These are phyloP conservation scores for Stachybotrys chlorohalonatus DNA, from an alignment of 2,329 filamentous ascomycete species.

Conservation along the genomic window DNA sequence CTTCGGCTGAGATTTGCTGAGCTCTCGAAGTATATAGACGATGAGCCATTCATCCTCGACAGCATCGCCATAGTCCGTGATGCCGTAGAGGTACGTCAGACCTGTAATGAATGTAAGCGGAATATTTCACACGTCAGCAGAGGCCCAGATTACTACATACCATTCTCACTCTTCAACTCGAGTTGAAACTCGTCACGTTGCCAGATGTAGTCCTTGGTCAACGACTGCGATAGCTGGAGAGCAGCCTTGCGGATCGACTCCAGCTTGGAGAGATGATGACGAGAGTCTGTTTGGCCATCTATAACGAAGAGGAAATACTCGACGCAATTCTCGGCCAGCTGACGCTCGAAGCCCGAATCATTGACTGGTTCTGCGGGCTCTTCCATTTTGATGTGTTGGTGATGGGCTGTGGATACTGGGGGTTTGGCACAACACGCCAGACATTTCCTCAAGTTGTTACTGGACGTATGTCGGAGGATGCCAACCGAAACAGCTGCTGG, in stretches of 20 bases:
- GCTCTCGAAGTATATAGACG: slow-evolving; percentile 76
- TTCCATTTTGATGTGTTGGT: background rate
- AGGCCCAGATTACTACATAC: slow-evolving; percentile 28
- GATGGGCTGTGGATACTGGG: no score
- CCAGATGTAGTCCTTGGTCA: slow-evolving; percentile 89
- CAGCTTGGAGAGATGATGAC: slow-evolving; percentile 55
- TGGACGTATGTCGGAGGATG: no score
- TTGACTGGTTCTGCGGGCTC: background rate
- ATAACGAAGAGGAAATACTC: slow-evolving; percentile 76
- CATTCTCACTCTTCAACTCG: slow-evolving; percentile 49
- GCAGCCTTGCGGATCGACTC: slow-evolving; percentile 64
- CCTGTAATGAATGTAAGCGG: slow-evolving; percentile 21
- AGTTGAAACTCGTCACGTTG: slow-evolving; percentile 77
- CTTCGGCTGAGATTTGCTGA: slow-evolving; percentile 62
- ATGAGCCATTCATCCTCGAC: slow-evolving; percentile 97
- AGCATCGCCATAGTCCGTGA: slow-evolving; percentile 84
- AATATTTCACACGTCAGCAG: background rate
- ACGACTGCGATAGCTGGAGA: slow-evolving; percentile 47
- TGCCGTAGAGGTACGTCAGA: slow-evolving; percentile 59
- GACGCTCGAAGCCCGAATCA: slow-evolving; percentile 3
- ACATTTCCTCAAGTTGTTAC: no score
- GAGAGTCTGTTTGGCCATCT: slow-evolving; percentile 41
- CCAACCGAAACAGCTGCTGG: no score
- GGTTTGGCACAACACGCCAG: no score
- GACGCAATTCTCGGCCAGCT: slow-evolving; percentile 71